Percentiles rank a stretch among this genome's conserved stretches.
Evolutionary conservation across 2,329 filamentous ascomycete genomes (phyloP).

Genomic region (Pseudogymnoascus sp.): DNA sequence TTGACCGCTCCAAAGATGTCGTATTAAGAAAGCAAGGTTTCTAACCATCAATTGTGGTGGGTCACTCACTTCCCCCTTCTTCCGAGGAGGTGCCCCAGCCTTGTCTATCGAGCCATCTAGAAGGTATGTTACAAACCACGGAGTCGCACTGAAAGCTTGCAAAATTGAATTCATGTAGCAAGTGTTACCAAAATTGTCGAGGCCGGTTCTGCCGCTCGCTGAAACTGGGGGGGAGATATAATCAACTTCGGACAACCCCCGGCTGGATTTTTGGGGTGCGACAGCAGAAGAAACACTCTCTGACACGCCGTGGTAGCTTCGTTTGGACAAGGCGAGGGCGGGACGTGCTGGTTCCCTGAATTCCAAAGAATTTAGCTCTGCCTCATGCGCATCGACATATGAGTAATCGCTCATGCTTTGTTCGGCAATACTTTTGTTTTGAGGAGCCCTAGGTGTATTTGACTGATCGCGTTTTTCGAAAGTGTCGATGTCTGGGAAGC

Average conservation of each 20-base stretch:
- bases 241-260: slow-evolving; percentile 30
- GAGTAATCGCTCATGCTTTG: slow-evolving; percentile 31
- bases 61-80: slow-evolving; percentile 45
- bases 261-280: slow-evolving; percentile 33
- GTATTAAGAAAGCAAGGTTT: slow-evolving; percentile 50
- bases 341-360: slow-evolving; percentile 34
- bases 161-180: slow-evolving; percentile 92
- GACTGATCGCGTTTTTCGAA: slow-evolving; percentile 34
- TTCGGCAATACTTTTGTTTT: slow-evolving; percentile 45
- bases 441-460: slow-evolving; percentile 45
- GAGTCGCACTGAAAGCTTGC: slow-evolving; percentile 71
- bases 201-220: slow-evolving; percentile 57
- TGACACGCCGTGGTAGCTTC: slow-evolving; percentile 74
- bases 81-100: slow-evolving; percentile 60
- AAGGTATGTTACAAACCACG: slow-evolving; percentile 57
- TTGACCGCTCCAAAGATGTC: slow-evolving; percentile 30
- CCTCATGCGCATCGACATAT: slow-evolving; percentile 16
- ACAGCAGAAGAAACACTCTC: slow-evolving; percentile 43
- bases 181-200: slow-evolving; percentile 72
- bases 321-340: slow-evolving; percentile 45
- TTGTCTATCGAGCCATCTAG: slow-evolving; percentile 51
- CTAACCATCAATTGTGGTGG: slow-evolving; percentile 52
- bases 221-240: slow-evolving; percentile 34
- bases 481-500: slow-evolving; percentile 55
- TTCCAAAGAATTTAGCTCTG: slow-evolving; percentile 24